A percentile compares a stretch with the other conserved stretches of the same genome.
These are phyloP conservation scores for Nicotiana attenuata DNA, from an alignment of 257 asterid species.

Conservation along the genomic window DNA sequence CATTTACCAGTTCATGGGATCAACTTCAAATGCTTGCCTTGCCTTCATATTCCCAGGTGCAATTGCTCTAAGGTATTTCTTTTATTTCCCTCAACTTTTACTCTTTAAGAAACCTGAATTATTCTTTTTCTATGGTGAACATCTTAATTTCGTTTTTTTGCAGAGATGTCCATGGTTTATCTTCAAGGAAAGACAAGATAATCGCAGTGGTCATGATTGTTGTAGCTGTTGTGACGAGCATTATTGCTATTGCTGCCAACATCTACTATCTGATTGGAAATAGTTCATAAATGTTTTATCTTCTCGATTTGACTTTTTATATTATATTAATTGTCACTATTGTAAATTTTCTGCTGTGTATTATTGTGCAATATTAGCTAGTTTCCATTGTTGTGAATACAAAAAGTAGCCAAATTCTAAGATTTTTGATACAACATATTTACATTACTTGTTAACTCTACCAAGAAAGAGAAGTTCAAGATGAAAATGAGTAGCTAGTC, in stretches of 20 bases:
- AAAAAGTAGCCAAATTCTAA: not conserved
- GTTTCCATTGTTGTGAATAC: not conserved
- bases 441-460: too few relatives aligned
- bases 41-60: constrained; percentile 91
- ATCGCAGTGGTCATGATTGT: constrained; percentile 57
- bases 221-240: constrained; percentile 67
- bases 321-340: too few relatives aligned
- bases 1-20: constrained; percentile 92
- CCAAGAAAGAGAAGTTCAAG: too few relatives aligned
- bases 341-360: not conserved
- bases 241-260: constrained; percentile 72
- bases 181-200: constrained; percentile 67
- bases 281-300: not conserved
- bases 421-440: not conserved
- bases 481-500: too few relatives aligned
- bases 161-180: constrained; percentile 83
- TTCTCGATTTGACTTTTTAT: not conserved
- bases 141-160: not conserved
- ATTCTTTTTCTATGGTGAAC: not conserved
- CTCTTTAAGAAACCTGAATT: not conserved
- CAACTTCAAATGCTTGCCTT: constrained; percentile 82
- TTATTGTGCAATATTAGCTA: not conserved
- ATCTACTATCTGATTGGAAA: constrained; percentile 43
- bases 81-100: not conserved
- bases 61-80: constrained; percentile 63